These are phyloP conservation scores for Ophiostoma pallidulum DNA, from an alignment of 2,329 filamentous ascomycete species.

Conservation along the genomic window DNA sequence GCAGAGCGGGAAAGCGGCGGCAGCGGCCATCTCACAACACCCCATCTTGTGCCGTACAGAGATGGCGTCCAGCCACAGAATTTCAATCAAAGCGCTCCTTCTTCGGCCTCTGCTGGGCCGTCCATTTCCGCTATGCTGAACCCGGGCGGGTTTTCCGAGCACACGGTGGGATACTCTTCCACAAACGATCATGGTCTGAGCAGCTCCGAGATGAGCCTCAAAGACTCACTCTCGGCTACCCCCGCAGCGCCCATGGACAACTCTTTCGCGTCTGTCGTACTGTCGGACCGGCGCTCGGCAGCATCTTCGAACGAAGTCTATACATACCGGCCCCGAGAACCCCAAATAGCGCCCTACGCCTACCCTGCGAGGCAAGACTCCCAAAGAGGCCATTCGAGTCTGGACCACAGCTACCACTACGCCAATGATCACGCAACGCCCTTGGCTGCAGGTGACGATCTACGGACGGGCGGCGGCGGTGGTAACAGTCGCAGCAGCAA, in stretches of 20 bases:
- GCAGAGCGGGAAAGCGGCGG: neutral
- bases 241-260: neutral
- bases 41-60: neutral
- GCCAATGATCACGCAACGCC: neutral
- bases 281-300: neutral
- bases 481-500: constrained; percentile 1
- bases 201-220: neutral
- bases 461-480: too few species aligned
- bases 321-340: neutral
- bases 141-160: neutral
- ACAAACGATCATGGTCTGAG: neutral
- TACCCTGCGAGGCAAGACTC: constrained; percentile 6
- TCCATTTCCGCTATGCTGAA: constrained; percentile 10
- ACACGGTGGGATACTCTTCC: neutral
- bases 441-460: neutral
- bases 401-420: constrained; percentile 4
- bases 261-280: neutral
- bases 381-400: neutral
- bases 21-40: too few species aligned
- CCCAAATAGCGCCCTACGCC: neutral
- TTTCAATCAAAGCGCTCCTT: neutral
- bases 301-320: neutral
- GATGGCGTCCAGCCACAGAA: neutral
- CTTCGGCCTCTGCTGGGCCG: neutral
- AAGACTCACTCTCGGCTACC: neutral